Evolutionary conservation across 2,329 filamentous ascomycete species (phyloP), one percentile per base, ranked within the genome.

Genomic region (Microdochium paspali): DNA sequence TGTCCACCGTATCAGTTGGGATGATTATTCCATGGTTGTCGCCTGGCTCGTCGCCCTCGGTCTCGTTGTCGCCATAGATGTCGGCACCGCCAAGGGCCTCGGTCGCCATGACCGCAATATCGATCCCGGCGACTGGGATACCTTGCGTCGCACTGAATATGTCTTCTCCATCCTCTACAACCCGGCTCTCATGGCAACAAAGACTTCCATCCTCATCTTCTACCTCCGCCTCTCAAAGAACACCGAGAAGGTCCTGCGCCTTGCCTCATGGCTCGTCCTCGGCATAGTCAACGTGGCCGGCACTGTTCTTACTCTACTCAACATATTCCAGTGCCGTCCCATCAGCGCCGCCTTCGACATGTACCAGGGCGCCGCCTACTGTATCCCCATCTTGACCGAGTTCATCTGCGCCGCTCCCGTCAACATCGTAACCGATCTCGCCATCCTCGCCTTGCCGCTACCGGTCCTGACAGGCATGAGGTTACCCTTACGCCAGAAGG

Each of bases 161-260:
- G 74, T 74, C 49, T 82, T 84, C 56, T 81, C 79, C 6, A 72
- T 84, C 31, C 61, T 84, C 51, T 83, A 83, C 56, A 94, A 95
- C 60, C 90, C 90, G 12, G 85, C 87, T 3, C 73, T 95, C 48
- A 94, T 95, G 87, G 82, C 85, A 2, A 89, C 88, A 45, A 96
- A 96, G 67, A 90, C 87, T 0, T 94, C 89, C n/a, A 87, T 96
- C 56, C 74, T 96, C 49, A 76, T 93, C 46, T 96, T 96, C 65
- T 96, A 94, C 66, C 74, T 96, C 45, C 84, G 85, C 35, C 74
- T 96, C 44, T 87, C 88, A 24, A 85, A 84, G 57, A 86, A 88
- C 50, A 83, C 79, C 0, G 82, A 94, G 54, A 80, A 80, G 52
- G 72, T 90, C 45, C 84, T 95, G 54, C 81, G 85, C 50, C 79